phyloP scores from a whole-genome alignment of 2,329 filamentous ascomycete genomes.

The Clarireedia homoeocarpa region DNA sequence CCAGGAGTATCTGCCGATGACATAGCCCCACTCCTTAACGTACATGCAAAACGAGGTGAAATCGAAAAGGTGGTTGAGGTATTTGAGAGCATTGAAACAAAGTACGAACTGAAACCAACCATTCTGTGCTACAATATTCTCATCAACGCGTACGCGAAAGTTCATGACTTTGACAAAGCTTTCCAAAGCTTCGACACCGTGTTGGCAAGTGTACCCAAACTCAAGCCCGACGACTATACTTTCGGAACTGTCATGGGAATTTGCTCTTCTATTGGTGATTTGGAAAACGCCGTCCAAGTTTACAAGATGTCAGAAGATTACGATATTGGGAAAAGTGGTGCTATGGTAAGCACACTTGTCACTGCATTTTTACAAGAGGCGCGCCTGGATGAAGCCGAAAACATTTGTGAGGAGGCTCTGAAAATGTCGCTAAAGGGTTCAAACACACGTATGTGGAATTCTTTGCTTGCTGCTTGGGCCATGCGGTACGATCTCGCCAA shows the following conservation, averaged over 20 bases:
- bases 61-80: slow-evolving; percentile 48
- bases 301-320: slow-evolving; percentile 53
- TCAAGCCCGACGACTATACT: slow-evolving; percentile 53
- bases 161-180: slow-evolving; percentile 59
- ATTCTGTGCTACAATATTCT: slow-evolving; percentile 67
- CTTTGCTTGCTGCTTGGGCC: slow-evolving; percentile 63
- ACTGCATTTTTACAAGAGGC: slow-evolving; percentile 57
- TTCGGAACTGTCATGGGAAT: slow-evolving; percentile 70
- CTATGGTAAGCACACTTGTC: slow-evolving; percentile 59
- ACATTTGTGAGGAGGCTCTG: slow-evolving; percentile 49
- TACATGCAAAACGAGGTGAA: slow-evolving; percentile 63
- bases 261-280: slow-evolving; percentile 62
- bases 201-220: slow-evolving; percentile 38
- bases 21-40: slow-evolving; percentile 56
- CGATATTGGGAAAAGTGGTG: slow-evolving; percentile 41
- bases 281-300: slow-evolving; percentile 59
- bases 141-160: slow-evolving; percentile 60
- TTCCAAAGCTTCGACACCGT: slow-evolving; percentile 51
- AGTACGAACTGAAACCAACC: slow-evolving; percentile 50
- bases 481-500: slow-evolving; percentile 48
- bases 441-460: slow-evolving; percentile 68
- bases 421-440: slow-evolving; percentile 41
- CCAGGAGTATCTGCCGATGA: slow-evolving; percentile 16
- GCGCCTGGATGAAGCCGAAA: slow-evolving; percentile 46
- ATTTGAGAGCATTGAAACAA: slow-evolving; percentile 52